Evolutionary conservation across 164 flowering plant genomes (phyloP), one percentile per base, ranked within the genome.

Genomic region (Vitis riparia): DNA sequence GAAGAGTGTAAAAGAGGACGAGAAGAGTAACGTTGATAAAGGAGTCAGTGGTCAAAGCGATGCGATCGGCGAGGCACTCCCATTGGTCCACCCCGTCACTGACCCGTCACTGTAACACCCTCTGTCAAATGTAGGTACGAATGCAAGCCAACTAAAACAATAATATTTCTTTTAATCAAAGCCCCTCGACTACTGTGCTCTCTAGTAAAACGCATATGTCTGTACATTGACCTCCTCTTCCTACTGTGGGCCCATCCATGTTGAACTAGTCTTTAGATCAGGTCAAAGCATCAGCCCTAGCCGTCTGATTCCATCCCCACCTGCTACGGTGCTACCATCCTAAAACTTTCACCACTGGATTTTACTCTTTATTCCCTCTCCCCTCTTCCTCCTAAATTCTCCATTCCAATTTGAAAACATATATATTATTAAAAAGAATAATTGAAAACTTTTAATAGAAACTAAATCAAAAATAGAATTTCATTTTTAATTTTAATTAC

Each of bases 51-150:
- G 79, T 78, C 71, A 79, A 75, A 76, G 48, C 30, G 70, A 62
- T 69, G 68, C 32, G 63, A 55, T 59, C 32, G 63, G 62, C 67
- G 44, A 37, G 44, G 44, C 44, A 37, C 7, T 37, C 44, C 5
- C 12, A 66, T 62, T 65, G 68, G 59, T 13, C 30, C 48, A 68
- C 11, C 8, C 6, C 65, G 68, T 51, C 47, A 76, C 68, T 49
- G 48, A 53, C 75, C 47, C 61, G 78, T 70, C 67, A 47, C 53
- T 12, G 11, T 66, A 62, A 32, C 49, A 52, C 19, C 50, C 64
- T 63, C 68, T 68, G 72, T 76, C 72, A 51, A 67, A 68, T 62
- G 47, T 76, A 62, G 72, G 68, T 68, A 47, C 47, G 72, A 51
- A 55, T 49, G 44, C 47, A 55, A 60, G 52, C 65, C 76, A 72